A percentile compares a stretch with the other conserved stretches of the same genome.
phyloP scores from a whole-genome alignment of 208 protist species.

The Trypanosoma scelopori region DNA sequence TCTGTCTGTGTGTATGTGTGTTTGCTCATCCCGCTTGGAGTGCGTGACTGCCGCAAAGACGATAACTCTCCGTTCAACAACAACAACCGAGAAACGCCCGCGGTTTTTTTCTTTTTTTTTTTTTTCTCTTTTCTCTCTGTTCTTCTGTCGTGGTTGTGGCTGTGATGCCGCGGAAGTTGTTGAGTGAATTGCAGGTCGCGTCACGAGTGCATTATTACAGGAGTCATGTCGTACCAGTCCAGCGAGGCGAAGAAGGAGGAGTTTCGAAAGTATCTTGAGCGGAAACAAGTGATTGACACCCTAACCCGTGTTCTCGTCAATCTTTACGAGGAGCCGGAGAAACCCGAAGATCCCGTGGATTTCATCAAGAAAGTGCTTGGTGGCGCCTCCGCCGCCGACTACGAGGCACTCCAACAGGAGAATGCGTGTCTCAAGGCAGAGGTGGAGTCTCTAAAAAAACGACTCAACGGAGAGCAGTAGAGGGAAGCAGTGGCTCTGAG shows the following conservation, averaged over 20 bases:
- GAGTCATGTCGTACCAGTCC: conserved; percentile 87
- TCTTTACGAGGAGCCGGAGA: conserved; percentile 93
- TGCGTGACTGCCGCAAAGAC: no score
- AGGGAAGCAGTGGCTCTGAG: conserved; percentile 4
- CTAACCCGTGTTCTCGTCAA: conserved; percentile 92
- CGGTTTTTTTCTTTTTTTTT: neutral
- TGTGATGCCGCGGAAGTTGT: neutral
- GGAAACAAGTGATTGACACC: conserved; percentile 90
- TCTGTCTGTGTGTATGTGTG: neutral
- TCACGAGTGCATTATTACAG: neutral
- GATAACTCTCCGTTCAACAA: no score
- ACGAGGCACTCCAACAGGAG: conserved; percentile 83
- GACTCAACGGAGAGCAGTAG: conserved; percentile 48
- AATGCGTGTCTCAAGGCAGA: conserved; percentile 83
- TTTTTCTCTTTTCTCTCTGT: neutral
- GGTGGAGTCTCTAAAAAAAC: conserved; percentile 79
- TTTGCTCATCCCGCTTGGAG: neutral
- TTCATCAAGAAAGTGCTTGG: conserved; percentile 93
- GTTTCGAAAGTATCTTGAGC: conserved; percentile 94
- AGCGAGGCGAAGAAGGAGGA: conserved; percentile 95
- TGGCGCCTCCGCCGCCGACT: conserved; percentile 85
- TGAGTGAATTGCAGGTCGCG: neutral
- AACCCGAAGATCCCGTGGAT: conserved; percentile 91
- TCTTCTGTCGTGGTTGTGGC: neutral
- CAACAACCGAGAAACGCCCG: neutral